phyloP scores from a whole-genome alignment of 1,284 basidiomycete species.

The Rhodotorula sp. region DNA sequence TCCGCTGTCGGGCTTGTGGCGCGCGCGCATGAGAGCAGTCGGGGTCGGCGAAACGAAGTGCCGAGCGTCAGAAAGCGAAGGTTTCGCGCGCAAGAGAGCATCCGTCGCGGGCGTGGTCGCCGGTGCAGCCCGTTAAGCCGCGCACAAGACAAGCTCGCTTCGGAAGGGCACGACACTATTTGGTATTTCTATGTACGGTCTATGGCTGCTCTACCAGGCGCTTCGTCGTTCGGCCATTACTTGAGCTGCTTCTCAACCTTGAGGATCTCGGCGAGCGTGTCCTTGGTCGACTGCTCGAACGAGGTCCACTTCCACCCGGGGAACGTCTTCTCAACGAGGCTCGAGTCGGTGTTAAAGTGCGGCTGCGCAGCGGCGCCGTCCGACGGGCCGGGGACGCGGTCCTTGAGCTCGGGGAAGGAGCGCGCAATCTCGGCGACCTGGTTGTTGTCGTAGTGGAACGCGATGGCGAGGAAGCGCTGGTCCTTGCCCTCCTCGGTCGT shows the following conservation, averaged over 20 bases:
- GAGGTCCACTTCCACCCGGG: slow-evolving; percentile 55
- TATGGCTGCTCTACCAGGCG: no score
- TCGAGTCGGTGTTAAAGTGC: slow-evolving; percentile 46
- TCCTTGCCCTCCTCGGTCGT: slow-evolving; percentile 61
- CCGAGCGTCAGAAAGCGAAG: no score
- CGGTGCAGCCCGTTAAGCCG: no score
- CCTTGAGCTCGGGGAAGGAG: slow-evolving; percentile 40
- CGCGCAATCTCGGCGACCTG: slow-evolving; percentile 45
- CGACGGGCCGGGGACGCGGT: slow-evolving; percentile 40
- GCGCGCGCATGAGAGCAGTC: no score
- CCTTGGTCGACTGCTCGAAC: slow-evolving; percentile 55
- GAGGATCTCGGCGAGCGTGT: slow-evolving; percentile 47
- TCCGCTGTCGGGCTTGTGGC: no score
- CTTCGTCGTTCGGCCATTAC: not conserved
- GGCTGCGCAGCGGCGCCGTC: not conserved
- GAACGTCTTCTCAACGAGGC: slow-evolving; percentile 56
- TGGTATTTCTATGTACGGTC: no score
- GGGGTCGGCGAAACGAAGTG: no score
- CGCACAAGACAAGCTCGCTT: no score
- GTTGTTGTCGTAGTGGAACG: slow-evolving; percentile 32
- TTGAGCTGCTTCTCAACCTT: slow-evolving; percentile 28
- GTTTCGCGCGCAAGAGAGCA: no score
- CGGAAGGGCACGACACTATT: no score
- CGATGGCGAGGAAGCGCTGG: slow-evolving; percentile 56
- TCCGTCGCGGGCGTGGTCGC: no score